These are phyloP conservation scores for Conoideocrella luteorostrata DNA, from an alignment of 2,329 filamentous ascomycete species.

Conservation along the genomic window DNA sequence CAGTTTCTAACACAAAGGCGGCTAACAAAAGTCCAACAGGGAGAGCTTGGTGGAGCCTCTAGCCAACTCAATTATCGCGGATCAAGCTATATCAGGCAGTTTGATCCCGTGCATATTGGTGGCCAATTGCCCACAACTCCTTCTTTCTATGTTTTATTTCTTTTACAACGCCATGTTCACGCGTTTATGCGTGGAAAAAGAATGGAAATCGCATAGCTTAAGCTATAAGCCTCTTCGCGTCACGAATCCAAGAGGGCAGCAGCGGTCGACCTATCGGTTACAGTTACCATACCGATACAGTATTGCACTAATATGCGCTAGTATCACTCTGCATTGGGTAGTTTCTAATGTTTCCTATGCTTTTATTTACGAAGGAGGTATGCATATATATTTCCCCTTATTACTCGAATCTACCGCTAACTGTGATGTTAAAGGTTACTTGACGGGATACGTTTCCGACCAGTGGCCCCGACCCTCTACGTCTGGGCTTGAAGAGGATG, in stretches of 20 bases:
- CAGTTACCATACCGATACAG: conserved; percentile 16
- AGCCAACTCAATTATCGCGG: neutral
- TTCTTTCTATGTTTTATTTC: neutral
- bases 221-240: neutral
- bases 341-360: neutral
- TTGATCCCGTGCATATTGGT: neutral
- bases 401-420: neutral
- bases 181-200: neutral
- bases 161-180: neutral
- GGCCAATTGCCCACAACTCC: neutral
- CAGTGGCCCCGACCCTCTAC: neutral
- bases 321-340: neutral
- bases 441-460: neutral
- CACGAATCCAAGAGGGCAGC: neutral
- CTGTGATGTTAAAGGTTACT: neutral
- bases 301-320: conserved; percentile 12
- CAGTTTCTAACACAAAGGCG: no score
- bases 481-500: no score
- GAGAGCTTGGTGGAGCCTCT: neutral
- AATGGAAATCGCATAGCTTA: neutral
- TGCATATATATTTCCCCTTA: neutral
- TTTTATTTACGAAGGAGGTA: neutral
- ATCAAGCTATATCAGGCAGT: neutral
- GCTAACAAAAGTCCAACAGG: neutral
- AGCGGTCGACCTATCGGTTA: neutral